Base-by-base conservation (phyloP, 2,329 filamentous ascomycete genomes). In the Ophiocordyceps camponoti-floridani region DNA sequence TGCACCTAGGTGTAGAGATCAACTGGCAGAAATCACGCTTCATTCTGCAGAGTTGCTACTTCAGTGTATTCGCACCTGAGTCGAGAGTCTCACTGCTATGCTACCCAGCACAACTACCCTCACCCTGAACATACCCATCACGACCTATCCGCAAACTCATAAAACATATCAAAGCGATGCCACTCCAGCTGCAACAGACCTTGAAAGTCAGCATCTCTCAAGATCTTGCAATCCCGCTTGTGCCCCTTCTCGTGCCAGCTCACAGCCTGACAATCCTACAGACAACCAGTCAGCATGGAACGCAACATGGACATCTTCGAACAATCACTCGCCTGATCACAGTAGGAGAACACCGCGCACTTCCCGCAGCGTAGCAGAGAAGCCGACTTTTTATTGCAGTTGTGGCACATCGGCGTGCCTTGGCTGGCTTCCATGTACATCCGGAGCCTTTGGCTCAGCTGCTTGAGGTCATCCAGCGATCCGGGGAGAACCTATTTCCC, bases 191-290 rank as follows among this genome's bases (percentile, higher is more conserved):
- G 8, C 18, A 40, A n/a, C 38, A 40, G 9, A 11, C 18, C 9
- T 4, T 27, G 23, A 45, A 44, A 18, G 49, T 45, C 33, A 48
- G 45, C 45, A 44, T 40, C 30, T 4, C 9, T 13, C 5, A 40
- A 18, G 10, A 40, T 18, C 38, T 40, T 40, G 38, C 38, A 40
- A 12, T 40, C 38, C 9, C 12, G 7, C 38, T 40, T 40, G 38
- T 40, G 38, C 4, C 38, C 10, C 38, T 40, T 40, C 3, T 19
- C 18, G 9, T 13, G 10, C 38, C 38, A 40, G 9, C 18, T 18
- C 13, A 10, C 12, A 6, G 14, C 12, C 18, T 40, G 38, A 11
- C 38, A 40, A 13, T 19, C 18, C 38, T 40, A 16, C 14, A 7
- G 4, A 4, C 33, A 5, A 14, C 31, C 6, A 37, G 35, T 37